phyloP scores from a whole-genome alignment of 1,139 yeast genomes.

The Kodamaea arcana region DNA sequence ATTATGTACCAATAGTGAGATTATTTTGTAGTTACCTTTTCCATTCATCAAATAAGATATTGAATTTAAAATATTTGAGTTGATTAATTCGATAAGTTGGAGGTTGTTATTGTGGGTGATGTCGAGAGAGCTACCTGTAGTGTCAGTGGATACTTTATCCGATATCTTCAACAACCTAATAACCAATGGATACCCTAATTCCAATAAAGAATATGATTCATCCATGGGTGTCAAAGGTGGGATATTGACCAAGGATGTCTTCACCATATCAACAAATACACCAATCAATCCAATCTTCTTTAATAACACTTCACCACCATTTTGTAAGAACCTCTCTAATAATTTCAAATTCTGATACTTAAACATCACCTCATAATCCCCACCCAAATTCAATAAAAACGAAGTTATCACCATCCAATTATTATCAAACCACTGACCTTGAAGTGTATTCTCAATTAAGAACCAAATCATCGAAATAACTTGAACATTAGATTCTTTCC shows the following conservation, averaged over 20 bases:
- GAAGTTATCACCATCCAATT: constrained; percentile 49
- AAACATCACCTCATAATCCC: constrained; percentile 43
- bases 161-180: constrained; percentile 11
- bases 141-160: neutral
- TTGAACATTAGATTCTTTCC: constrained; percentile 28
- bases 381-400: constrained; percentile 46
- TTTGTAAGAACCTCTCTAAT: constrained; percentile 12
- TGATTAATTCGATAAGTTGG: constrained; percentile 18
- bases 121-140: no score
- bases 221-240: constrained; percentile 42
- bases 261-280: constrained; percentile 39
- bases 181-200: constrained; percentile 22
- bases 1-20: constrained; percentile 14
- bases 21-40: constrained; percentile 3
- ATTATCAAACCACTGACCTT: constrained; percentile 14
- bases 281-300: constrained; percentile 37
- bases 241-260: constrained; percentile 38
- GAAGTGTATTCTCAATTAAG: constrained; percentile 17
- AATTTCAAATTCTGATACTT: constrained; percentile 44
- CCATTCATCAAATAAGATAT: constrained; percentile 16
- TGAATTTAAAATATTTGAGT: constrained; percentile 19
- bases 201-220: constrained; percentile 20
- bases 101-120: no score
- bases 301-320: constrained; percentile 11
- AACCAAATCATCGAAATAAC: constrained; percentile 28